Base-by-base conservation (phyloP, 139 green algal species). In the Chlamydomonas incerta region DNA sequence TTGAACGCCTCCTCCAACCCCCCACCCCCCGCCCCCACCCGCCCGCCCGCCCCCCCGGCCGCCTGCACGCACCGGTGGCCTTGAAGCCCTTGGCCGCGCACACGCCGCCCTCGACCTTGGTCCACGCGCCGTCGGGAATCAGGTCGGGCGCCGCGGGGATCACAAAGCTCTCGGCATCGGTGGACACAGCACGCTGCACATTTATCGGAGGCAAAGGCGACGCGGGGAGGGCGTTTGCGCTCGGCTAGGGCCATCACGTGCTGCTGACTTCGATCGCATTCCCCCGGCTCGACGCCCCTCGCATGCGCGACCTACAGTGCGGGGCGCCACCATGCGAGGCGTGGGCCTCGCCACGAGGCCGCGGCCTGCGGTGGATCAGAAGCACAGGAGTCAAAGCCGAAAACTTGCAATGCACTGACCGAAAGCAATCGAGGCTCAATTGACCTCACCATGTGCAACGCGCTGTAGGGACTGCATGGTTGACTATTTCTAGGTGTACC, bases 1-100 rank as follows among this genome's bases (percentile, higher is more conserved):
- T n/a, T n/a, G n/a, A n/a, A n/a, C n/a, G n/a, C n/a, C 52, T 58
- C 52, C 52, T 17, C 52, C 18, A 23, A 26, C 57, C 57, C 23
- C 57, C 41, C 8, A 13, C 6, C 41, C 41, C 41, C 5, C 41
- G 8, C 41, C 5, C 41, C 41, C 6, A 50, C 5, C 41, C 41
- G 6, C 41, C 41, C 5, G 41, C 41, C 41, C 41, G 41, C 41
- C 41, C 41, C 41, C 41, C 41, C 41, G 20, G 58, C 58, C 23
- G 20, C 23, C 2, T 17, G n/a, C 8, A 21, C 29, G 57, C 33
- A 94, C 92, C 93, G 70, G 93, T 91, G 2, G 96, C 96, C 70
- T 95, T 96, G 93, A 99, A 99, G 55, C 97, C 97, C 89, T 97
- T 96, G 21, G 97, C 89, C 3, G 97, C 93, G 76, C 86, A 93